Evolutionary conservation across 768 basidiomycete genomes (phyloP).

Genomic region (Pulveroboletus sp.): DNA sequence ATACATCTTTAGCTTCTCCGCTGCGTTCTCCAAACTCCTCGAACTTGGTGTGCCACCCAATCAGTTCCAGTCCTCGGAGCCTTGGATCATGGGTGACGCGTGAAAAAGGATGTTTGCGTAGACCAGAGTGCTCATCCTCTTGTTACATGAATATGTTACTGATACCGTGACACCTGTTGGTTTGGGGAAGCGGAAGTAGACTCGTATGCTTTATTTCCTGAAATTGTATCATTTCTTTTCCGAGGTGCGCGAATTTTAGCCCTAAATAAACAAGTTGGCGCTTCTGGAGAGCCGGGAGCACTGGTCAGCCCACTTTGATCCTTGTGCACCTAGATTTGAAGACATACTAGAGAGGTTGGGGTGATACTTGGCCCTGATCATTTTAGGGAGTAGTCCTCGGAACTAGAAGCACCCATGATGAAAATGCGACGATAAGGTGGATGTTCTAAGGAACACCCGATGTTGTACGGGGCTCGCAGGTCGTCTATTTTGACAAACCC

Average conservation of each 20-base stretch:
- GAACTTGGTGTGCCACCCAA: constrained; percentile 88
- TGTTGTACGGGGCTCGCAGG: too few relatives aligned
- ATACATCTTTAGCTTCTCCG: constrained; percentile 67
- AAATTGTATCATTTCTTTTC: background rate
- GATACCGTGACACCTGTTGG: background rate
- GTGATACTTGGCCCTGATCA: too few relatives aligned
- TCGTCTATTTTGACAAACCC: too few relatives aligned
- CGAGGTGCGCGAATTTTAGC: background rate
- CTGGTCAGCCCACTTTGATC: too few relatives aligned
- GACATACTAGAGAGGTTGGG: too few relatives aligned
- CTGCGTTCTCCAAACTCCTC: constrained; percentile 70
- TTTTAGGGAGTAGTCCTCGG: too few relatives aligned
- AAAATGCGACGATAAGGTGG: too few relatives aligned
- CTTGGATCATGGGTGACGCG: constrained; percentile 56
- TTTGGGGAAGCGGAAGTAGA: background rate
- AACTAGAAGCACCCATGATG: too few relatives aligned
- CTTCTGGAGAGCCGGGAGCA: too few relatives aligned
- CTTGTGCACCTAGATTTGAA: too few relatives aligned
- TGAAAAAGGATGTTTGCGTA: constrained; percentile 26
- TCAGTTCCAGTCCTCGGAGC: constrained; percentile 70
- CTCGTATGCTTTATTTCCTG: background rate
- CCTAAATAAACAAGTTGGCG: too few relatives aligned
- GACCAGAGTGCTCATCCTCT: background rate
- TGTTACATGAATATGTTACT: background rate
- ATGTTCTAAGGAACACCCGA: too few relatives aligned